phyloP scores from a whole-genome alignment of 805 yeast genomes.

The Saturnispora silvae region DNA sequence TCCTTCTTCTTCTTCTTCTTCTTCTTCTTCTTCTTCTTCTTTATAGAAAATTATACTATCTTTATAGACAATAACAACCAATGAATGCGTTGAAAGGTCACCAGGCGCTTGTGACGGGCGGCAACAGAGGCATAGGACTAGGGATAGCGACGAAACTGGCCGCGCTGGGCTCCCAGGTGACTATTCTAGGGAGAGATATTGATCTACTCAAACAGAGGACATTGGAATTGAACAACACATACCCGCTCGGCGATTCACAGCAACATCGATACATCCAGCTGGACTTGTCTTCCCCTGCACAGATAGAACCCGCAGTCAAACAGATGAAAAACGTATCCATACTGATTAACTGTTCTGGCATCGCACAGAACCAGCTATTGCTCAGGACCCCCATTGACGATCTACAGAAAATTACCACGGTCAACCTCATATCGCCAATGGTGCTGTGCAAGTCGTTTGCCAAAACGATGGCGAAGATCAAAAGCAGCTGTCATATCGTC shows the following conservation, averaged over 20 bases:
- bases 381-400: constrained; percentile 30
- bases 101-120: constrained; percentile 53
- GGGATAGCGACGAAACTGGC: constrained; percentile 44
- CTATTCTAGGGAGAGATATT: constrained; percentile 43
- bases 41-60: no score
- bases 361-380: constrained; percentile 46
- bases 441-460: constrained; percentile 43
- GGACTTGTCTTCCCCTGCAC: constrained; percentile 15
- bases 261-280: no score
- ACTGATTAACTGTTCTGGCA: constrained; percentile 58
- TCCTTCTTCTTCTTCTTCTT: background rate
- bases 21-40: no score
- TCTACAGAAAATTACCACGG: constrained; percentile 36
- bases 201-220: no score
- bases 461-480: constrained; percentile 36
- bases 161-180: constrained; percentile 37
- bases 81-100: constrained; percentile 14
- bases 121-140: constrained; percentile 57
- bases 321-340: constrained; percentile 30
- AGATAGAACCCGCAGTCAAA: constrained; percentile 11
- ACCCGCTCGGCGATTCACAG: no score
- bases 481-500: constrained; percentile 32
- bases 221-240: no score
- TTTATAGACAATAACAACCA: no score
- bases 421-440: constrained; percentile 56